A percentile compares a stretch with the other conserved stretches of the same genome.
These are phyloP conservation scores for Psilocybe sp. DNA, from an alignment of 768 basidiomycete species.

Conservation along the genomic window DNA sequence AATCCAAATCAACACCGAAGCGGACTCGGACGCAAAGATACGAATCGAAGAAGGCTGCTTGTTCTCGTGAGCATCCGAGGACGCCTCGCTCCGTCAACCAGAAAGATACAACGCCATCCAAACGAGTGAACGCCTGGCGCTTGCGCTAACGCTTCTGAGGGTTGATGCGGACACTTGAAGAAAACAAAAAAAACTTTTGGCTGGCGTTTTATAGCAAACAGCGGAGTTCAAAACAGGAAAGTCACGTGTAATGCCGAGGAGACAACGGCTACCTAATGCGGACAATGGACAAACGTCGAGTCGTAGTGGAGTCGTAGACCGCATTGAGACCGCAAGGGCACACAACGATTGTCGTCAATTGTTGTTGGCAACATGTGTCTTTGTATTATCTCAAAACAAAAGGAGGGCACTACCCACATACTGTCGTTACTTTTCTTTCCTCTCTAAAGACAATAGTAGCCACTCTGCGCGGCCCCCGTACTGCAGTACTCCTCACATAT, in stretches of 20 bases:
- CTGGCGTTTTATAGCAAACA: conserved; percentile 20
- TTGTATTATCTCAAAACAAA: too few species aligned
- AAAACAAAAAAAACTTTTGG: conserved; percentile 22
- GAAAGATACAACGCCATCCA: conserved; percentile 61
- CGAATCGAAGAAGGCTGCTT: conserved; percentile 34
- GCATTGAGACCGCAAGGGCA: too few species aligned
- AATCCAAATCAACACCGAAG: conserved; percentile 54
- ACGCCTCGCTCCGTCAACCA: conserved; percentile 79
- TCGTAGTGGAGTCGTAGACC: too few species aligned
- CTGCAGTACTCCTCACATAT: too few species aligned
- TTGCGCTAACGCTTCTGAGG: conserved; percentile 58
- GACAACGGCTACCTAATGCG: conserved; percentile 10
- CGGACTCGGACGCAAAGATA: conserved; percentile 41
- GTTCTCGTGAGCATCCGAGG: conserved; percentile 40
- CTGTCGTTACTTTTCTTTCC: too few species aligned
- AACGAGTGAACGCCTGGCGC: conserved; percentile 49
- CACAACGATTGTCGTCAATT: too few species aligned
- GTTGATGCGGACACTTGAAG: conserved; percentile 68
- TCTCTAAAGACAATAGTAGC: too few species aligned
- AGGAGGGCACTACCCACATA: too few species aligned
- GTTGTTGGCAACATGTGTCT: too few species aligned
- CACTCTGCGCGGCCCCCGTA: too few species aligned
- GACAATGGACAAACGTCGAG: conserved; percentile 10
- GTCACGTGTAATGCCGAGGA: background rate
- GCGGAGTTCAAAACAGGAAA: conserved; percentile 27